These are phyloP conservation scores for Pestalotiopsis sp. DNA, from an alignment of 2,329 filamentous ascomycete species.

Conservation along the genomic window DNA sequence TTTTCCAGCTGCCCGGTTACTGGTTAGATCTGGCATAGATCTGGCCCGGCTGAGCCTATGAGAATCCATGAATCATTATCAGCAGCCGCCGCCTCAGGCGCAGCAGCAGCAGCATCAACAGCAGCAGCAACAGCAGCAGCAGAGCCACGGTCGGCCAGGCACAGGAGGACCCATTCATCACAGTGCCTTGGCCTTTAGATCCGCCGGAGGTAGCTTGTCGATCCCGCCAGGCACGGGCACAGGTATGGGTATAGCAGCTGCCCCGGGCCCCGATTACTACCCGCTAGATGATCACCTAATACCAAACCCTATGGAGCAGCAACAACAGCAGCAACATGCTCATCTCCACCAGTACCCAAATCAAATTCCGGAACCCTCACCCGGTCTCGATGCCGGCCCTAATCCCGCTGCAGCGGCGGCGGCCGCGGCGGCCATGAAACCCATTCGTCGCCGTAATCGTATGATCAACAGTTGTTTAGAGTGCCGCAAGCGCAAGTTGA, in stretches of 20 bases:
- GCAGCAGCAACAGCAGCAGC: conserved; percentile 15
- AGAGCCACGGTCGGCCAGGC: no score
- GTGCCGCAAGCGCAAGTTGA: conserved; percentile 75
- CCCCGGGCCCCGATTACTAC: background rate
- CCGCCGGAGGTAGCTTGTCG: background rate
- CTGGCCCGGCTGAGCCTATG: conserved; percentile 28
- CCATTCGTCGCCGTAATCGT: conserved; percentile 62
- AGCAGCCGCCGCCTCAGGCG: conserved; percentile 15
- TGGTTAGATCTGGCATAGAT: conserved; percentile 30
- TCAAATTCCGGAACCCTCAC: conserved; percentile 15
- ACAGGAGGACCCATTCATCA: background rate
- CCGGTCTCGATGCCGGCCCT: conserved; percentile 24
- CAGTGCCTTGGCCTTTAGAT: conserved; percentile 17
- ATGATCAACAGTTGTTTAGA: conserved; percentile 58
- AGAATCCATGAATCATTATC: conserved; percentile 26
- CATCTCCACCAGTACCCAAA: conserved; percentile 23
- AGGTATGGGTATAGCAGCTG: background rate
- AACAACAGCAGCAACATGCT: conserved; percentile 14
- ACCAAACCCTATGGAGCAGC: background rate
- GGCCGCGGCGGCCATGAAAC: conserved; percentile 33
- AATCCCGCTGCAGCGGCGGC: conserved; percentile 21
- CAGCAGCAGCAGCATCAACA: conserved; percentile 18
- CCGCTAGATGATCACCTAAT: background rate
- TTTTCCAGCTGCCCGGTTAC: conserved; percentile 25
- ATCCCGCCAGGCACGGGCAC: background rate